A percentile compares a stretch with the other conserved stretches of the same genome.
Conservation (phyloP, 2,329 filamentous ascomycete genomes). For the Fusarium duplospermum region DNA sequence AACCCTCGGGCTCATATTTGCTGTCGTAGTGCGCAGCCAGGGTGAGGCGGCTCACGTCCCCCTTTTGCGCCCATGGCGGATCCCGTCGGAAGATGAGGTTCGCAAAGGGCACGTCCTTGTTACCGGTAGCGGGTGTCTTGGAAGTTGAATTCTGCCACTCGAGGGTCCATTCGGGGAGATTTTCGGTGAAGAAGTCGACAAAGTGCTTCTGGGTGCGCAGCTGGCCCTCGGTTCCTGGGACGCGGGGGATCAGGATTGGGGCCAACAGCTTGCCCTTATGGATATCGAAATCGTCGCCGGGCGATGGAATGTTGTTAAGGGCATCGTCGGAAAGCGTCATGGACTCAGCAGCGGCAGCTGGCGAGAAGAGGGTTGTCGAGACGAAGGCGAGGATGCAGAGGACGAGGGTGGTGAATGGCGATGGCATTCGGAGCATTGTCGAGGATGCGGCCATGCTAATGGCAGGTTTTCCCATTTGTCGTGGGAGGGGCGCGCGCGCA, state of each 20-base stretch:
- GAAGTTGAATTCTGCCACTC: constrained; percentile 91
- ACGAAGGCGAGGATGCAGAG: constrained; percentile 33
- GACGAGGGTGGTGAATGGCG: constrained; percentile 30
- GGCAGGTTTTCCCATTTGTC: constrained; percentile 30
- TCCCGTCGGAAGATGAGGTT: constrained; percentile 91
- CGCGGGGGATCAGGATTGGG: constrained; percentile 87
- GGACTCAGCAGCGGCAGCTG: constrained; percentile 52
- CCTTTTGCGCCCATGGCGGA: constrained; percentile 81
- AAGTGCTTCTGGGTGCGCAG: constrained; percentile 82
- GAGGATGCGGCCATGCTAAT: constrained; percentile 30
- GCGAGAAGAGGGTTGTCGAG: constrained; percentile 34
- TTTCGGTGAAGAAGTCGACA: constrained; percentile 79
- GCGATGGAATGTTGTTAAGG: constrained; percentile 77
- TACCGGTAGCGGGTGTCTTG: constrained; percentile 80
- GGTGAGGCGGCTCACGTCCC: constrained; percentile 83
- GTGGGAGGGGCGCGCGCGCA: constrained; percentile 28
- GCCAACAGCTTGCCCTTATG: constrained; percentile 79
- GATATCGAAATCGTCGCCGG: constrained; percentile 82
- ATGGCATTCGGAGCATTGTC: constrained; percentile 34
- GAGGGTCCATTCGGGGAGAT: constrained; percentile 83
- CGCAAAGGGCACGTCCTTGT: constrained; percentile 79
- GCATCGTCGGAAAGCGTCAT: constrained; percentile 77
- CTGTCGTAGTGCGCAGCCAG: constrained; percentile 96
- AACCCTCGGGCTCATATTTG: constrained; percentile 82
- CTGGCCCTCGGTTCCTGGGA: constrained; percentile 86